Evolutionary conservation across 2,329 filamentous ascomycete species (phyloP), one percentile per base, ranked within the genome.

Genomic region (Penicillium sp.): DNA sequence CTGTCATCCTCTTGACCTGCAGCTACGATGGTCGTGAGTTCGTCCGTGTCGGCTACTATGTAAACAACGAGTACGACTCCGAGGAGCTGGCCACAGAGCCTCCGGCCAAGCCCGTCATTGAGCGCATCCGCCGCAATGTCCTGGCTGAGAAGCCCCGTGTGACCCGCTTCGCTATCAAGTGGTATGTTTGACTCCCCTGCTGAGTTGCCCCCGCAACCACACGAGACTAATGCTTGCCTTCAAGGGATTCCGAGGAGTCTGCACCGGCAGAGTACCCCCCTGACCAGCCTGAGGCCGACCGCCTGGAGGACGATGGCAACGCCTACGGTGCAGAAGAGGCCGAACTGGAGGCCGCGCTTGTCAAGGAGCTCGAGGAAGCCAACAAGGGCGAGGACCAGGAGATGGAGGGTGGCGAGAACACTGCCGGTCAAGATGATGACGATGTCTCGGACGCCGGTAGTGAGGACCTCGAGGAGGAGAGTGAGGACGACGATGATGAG

Each of bases 61-160:
- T 99, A 71, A 99, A 98, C 84, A 99, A 99, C 72, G 96, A 99
- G 78, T 99, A 99, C 77, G 92, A 96, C 69, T 90, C 90, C 27
- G 92, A 96, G 70, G 91, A 96, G 75, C 85, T 99, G 63, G 89
- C 87, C 69, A 87, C 89, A 50, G 93, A 98, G 69, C 95, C 95
- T 10, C 95, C 95, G 6, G 84, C 92, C 58, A 96, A 96, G 82
- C 93, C 93, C 40, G 84, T 96, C 68, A 89, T 98, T 65, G 96
- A 99, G 75, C 91, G 92, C 71, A 92, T 99, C 64, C 87, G 87
- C 66, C 89, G 96, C 69, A 97, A 96, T 73, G 91, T 99, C 52
- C 85, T 99, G 39, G 92, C 93, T 3, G 94, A 98, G 80, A 99
- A 99, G 85, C 95, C 95, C 13, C 87, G 95, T 78, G 95, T 99